Conservation (phyloP, 1,139 yeast species). For the Arxiozyma telluris region DNA sequence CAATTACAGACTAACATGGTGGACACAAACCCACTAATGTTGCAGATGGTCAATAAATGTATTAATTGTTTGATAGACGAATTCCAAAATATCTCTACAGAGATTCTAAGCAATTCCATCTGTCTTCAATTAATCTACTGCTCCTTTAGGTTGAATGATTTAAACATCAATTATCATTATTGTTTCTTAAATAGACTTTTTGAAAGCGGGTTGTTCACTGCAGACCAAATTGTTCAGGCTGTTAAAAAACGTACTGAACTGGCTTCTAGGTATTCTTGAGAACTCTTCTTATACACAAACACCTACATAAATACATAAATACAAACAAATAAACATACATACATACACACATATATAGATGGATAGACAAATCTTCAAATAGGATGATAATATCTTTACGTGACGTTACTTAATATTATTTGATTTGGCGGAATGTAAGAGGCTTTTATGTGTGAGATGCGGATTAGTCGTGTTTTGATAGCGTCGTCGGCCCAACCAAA, state of each 20-base stretch:
- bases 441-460: neutral
- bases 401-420: too few species aligned
- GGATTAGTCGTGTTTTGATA: neutral
- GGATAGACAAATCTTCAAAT: too few species aligned
- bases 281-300: too few species aligned
- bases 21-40: constrained; percentile 20
- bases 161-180: constrained; percentile 24
- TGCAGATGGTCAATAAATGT: constrained; percentile 24
- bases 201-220: constrained; percentile 18
- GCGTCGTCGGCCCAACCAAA: neutral
- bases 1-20: constrained; percentile 1
- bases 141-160: constrained; percentile 29
- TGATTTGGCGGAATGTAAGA: neutral
- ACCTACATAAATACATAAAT: too few species aligned
- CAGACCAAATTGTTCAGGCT: constrained; percentile 19
- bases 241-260: constrained; percentile 27
- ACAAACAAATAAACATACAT: too few species aligned
- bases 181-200: constrained; percentile 24
- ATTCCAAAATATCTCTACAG: constrained; percentile 9
- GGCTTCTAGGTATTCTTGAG: constrained; percentile 19
- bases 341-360: too few species aligned
- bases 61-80: constrained; percentile 15
- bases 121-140: constrained; percentile 31
- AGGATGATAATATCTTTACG: too few species aligned
- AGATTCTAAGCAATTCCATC: constrained; percentile 22